Conservation (phyloP, 2,329 filamentous ascomycete species). For the Fusarium algeriense region DNA sequence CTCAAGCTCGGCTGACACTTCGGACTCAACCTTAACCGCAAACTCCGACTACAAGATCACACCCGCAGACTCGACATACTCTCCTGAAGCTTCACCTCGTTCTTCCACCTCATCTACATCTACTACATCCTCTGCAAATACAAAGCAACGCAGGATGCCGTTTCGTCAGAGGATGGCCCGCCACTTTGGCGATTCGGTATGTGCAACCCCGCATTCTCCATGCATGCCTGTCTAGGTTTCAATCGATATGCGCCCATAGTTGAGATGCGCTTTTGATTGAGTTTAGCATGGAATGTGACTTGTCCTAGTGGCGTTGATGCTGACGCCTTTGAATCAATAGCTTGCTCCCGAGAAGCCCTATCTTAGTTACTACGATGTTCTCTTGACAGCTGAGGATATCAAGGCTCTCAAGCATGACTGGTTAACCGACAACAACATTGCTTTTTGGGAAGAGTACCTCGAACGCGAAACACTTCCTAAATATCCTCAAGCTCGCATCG, state of each 20-base stretch:
- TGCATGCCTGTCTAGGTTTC: constrained; percentile 10
- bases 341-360: constrained; percentile 55
- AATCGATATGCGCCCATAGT: constrained; percentile 14
- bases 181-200: constrained; percentile 62
- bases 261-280: constrained; percentile 23
- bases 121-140: constrained; percentile 28
- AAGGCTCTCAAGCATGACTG: constrained; percentile 91
- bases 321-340: constrained; percentile 57
- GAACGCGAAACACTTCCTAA: constrained; percentile 87
- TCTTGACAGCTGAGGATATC: constrained; percentile 86
- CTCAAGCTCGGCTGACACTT: constrained; percentile 40
- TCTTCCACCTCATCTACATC: constrained; percentile 26
- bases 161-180: constrained; percentile 59
- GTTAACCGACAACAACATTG: constrained; percentile 97
- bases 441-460: constrained; percentile 98
- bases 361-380: constrained; percentile 58
- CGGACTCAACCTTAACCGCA: constrained; percentile 33
- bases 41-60: constrained; percentile 41
- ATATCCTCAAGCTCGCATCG: constrained; percentile 86
- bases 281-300: constrained; percentile 17
- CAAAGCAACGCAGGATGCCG: constrained; percentile 51
- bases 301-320: constrained; percentile 5
- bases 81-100: constrained; percentile 25
- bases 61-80: constrained; percentile 27
- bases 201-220: constrained; percentile 43